Conservation (phyloP, 768 basidiomycete genomes). For the Boletus fagicola region DNA sequence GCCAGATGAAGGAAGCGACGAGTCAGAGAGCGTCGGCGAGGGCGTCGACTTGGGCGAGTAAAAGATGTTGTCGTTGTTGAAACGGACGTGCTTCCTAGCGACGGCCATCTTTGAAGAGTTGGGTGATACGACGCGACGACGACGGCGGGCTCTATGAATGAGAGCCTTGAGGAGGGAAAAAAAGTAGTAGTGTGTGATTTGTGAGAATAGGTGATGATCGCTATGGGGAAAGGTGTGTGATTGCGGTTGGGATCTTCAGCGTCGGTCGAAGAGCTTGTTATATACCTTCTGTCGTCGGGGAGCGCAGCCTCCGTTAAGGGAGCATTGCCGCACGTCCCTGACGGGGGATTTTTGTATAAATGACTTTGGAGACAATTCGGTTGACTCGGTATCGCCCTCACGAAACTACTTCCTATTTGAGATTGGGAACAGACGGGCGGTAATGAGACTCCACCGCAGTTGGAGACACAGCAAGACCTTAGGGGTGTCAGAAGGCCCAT, state of each 20-base stretch:
- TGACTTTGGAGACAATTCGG: constrained; percentile 13
- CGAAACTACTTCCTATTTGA: constrained; percentile 21
- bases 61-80: constrained; percentile 33
- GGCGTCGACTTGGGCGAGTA: constrained; percentile 29
- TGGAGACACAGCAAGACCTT: constrained; percentile 1
- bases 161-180: constrained; percentile 11
- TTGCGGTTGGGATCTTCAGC: background rate
- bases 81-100: constrained; percentile 30
- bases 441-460: background rate
- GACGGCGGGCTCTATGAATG: constrained; percentile 9
- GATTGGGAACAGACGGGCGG: background rate
- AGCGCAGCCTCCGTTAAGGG: constrained; percentile 26
- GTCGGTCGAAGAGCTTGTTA: constrained; percentile 9
- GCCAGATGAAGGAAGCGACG: constrained; percentile 32
- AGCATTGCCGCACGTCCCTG: constrained; percentile 29
- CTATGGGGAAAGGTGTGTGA: constrained; percentile 5
- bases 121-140: constrained; percentile 10
- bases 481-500: constrained; percentile 19
- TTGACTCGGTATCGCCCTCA: constrained; percentile 22
- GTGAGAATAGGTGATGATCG: constrained; percentile 22
- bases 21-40: constrained; percentile 28
- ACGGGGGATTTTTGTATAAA: background rate
- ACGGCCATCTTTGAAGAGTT: constrained; percentile 20
- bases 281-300: constrained; percentile 24
- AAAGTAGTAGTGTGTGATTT: constrained; percentile 11